Conservation (phyloP, 805 yeast genomes). For the Dipodascus albidus region DNA sequence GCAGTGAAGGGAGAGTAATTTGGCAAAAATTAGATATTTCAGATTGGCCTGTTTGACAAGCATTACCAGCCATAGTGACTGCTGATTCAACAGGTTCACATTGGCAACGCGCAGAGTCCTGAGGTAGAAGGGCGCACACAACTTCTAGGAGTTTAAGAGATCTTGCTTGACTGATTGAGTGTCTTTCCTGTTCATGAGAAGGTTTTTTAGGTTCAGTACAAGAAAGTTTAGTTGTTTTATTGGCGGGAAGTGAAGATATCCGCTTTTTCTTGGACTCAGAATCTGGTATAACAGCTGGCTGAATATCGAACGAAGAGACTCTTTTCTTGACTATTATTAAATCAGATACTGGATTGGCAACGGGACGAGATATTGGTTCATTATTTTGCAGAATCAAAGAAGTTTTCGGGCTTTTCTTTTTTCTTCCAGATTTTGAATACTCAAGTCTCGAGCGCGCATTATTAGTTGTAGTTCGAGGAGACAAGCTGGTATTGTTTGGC, state of each 20-base stretch:
- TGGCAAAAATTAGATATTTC: not conserved
- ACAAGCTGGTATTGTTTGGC: no score
- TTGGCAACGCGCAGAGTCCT: not conserved
- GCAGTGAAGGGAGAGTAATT: not conserved
- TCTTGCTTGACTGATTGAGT: no score
- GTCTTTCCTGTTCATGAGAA: no score
- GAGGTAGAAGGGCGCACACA: not conserved
- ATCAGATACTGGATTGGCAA: not conserved
- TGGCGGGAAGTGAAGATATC: not conserved
- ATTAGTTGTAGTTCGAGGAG: no score
- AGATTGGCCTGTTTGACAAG: not conserved
- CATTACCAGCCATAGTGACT: not conserved
- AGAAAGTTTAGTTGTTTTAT: not conserved
- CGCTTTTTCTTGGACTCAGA: not conserved
- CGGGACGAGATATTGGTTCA: no score
- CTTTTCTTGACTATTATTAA: not conserved
- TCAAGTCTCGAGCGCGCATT: no score
- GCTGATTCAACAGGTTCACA: not conserved
- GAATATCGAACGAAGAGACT: not conserved
- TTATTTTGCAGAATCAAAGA: no score
- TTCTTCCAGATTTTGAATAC: no score
- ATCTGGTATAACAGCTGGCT: not conserved
- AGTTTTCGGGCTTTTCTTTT: no score
- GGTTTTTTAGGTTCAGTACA: not conserved
- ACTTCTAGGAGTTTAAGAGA: not conserved